These are phyloP conservation scores for Diphasiastrum complanatum DNA, from an alignment of 83 land plant species.

Conservation along the genomic window DNA sequence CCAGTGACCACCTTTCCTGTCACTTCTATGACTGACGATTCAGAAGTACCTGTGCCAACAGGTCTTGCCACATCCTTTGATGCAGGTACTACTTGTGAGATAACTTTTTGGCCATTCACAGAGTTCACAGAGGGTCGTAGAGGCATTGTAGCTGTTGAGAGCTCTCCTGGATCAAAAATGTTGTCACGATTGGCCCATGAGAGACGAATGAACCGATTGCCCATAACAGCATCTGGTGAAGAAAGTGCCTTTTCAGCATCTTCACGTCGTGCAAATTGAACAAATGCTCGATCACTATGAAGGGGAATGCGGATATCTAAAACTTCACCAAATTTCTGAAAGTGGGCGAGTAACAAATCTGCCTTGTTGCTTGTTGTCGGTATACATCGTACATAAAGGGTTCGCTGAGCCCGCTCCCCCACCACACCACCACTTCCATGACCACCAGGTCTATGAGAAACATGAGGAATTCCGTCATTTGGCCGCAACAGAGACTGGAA, in stretches of 20 bases:
- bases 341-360: constrained; percentile 69
- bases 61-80: no score
- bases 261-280: constrained; percentile 70
- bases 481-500: no score
- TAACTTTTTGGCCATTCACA: no score
- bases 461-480: constrained; percentile 6
- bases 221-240: constrained; percentile 97
- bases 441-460: neutral
- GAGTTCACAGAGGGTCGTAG: no score
- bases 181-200: constrained; percentile 96
- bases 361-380: constrained; percentile 57
- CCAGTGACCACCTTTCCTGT: constrained; percentile 14
- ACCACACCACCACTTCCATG: constrained; percentile 28
- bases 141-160: no score
- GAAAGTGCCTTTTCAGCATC: constrained; percentile 78
- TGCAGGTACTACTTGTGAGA: no score
- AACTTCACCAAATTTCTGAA: constrained; percentile 84
- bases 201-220: constrained; percentile 87
- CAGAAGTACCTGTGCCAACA: no score
- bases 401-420: constrained; percentile 63
- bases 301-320: constrained; percentile 83
- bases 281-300: constrained; percentile 73
- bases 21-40: constrained; percentile 13
- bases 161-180: no score
- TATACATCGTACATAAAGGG: constrained; percentile 79